Evolutionary conservation across 1,284 basidiomycete species (phyloP), one percentile per base, ranked within the genome.

Genomic region (Athelia psychrophila): DNA sequence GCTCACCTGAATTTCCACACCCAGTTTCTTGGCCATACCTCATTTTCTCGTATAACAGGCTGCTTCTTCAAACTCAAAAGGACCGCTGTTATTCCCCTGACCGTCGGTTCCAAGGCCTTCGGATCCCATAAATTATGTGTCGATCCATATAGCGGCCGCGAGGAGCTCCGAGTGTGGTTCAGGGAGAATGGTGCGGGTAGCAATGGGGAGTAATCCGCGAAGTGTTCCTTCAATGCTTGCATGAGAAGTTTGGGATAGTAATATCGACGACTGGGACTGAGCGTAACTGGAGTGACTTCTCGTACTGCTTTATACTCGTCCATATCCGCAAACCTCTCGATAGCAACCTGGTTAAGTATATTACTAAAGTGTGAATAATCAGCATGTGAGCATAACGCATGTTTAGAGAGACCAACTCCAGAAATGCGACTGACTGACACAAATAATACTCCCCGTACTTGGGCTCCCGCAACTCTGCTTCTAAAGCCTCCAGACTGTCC

Each of bases 381-480:
- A 48, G 52, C 36, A 51, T 42, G 53, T 46, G 54, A 52, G 59
- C 48, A 48, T 54, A 47, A 48, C 30, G 51, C 51, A 59, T 44
- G 40, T 57, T 45, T 16, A 55, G 53, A 23, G 53, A 51, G 50
- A 57, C 56, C 54, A 54, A 60, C 52, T 59, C 63, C 61, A 65
- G 69, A 70, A 67, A 80, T 73, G 77, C 78, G 38, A 88, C 84
- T 78, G 74, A 92, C 93, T 87, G 79, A 97, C 95, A 97, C 63
- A 98, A 76, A 79, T 95, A 98, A 74, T 99, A 99, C 71, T 93
- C 91, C 64, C 93, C 93, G 66, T 99, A 99, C 67, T 90, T 88
- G 3, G 95, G 97, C 62, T 92, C 89, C 42, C 78, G 78, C 49
- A 99, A 78, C 68, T 99, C 97, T 42, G 80, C 74, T 60, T 90